Evolutionary conservation across 805 yeast species (phyloP), one percentile per base, ranked within the genome.

Genomic region (Lachancea meyersii): DNA sequence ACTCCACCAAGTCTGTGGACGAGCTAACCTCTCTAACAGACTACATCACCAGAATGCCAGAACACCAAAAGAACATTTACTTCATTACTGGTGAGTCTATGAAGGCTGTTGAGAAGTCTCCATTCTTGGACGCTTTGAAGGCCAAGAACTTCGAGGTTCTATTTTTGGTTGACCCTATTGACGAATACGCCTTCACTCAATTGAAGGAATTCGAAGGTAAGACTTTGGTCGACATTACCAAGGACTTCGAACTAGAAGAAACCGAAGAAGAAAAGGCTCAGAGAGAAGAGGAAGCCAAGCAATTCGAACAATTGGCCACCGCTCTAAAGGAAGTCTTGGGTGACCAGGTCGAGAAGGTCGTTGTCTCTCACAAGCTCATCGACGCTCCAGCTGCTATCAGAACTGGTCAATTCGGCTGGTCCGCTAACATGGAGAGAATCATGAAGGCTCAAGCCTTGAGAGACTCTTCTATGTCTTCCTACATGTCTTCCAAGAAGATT

Each of bases 371-470:
- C 76, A 88, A 87, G 75, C 80, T 93, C 66, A 87, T 89, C 61
- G 97, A 89, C 65, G 89, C 97, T 46, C 99, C 99, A 71, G 98
- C 98, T 70, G 98, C 98, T 60, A 93, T 93, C 69, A 88, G 98
- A 81, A 93, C 98, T 58, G 97, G 97, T 58, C 97, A 93, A 77
- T 93, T 93, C 71, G 98, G 99, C 70, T 93, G 99, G 99, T 93
- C 98, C 57, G 99, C 99, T 64, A 93, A 93, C 80, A 93, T 93
- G 98, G 99, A 93, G 79, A 91, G 98, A 84, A 93, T 93, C 80
- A 93, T 93, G 99, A 93, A 93, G 80, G 98, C 98, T 50, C 99
- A 93, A 79, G 98, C 99, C 60, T 77, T 93, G 64, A 88, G 97
- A 77, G 98, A 93, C 72, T 86, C 95, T 60, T 79, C 95, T 59